Evolutionary conservation across 805 yeast genomes (phyloP), one percentile per base, ranked within the genome.

Genomic region (Schwanniomyces yamadae): DNA sequence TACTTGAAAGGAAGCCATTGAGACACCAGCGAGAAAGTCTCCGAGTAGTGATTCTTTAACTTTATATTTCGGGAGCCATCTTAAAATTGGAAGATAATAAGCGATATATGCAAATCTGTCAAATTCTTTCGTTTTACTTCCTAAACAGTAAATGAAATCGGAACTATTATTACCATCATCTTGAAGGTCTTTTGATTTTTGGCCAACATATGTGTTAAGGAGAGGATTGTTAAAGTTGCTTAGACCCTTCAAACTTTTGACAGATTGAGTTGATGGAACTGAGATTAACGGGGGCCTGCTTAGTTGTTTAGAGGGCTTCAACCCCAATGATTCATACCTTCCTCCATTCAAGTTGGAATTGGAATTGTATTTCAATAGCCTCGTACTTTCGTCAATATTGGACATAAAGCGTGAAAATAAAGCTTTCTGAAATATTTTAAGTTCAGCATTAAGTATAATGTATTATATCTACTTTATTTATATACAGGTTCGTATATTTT

Each of bases 1-100:
- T 25, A 60, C 55, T 44, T 60, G 67, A 45, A 61, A 61, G 19
- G 59, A 53, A 5, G 66, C 61, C 18, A 61, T 41, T 15, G 65
- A 55, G 3, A 58, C 31, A 0, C 67, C 65, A 8, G 67, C 67
- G 10, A 61, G 41, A 12, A 54, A 34, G 31, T 61, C 67, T 10
- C 67, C 65, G 5, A 52, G 12, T 7, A 58, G 32, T 12, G 36
- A 24, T 7, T 30, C 31, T 5, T 27, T 14, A 18, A 35, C 34
- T 12, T 46, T 28, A 33, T 61, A 61, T 2, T 47, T 44, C 3
- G 66, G 66, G 25, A 59, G 39, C 67, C 67, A 61, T 15, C 48
- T 36, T 21, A 61, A 42, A 3, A 61, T 48, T 4, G 67, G 67
- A 18, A 57, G 39, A 40, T 61, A 61, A 45, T 61, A 61, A 4